Percentiles rank a stretch among this genome's conserved stretches.
phyloP scores from a whole-genome alignment of 1,284 basidiomycete species.

The Ceratobasidium sp. region DNA sequence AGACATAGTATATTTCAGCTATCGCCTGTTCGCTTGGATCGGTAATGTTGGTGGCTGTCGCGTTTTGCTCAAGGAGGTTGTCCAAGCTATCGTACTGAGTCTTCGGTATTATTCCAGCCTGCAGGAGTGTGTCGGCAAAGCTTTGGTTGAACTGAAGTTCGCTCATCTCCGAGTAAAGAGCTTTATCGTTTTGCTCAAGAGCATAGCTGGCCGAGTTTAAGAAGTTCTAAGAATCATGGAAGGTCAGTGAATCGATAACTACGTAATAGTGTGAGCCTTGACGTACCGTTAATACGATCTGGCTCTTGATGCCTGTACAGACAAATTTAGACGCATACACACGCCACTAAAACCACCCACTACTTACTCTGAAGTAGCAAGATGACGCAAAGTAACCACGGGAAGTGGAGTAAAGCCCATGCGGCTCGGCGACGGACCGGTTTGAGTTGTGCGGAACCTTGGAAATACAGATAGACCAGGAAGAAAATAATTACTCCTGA shows the following conservation, averaged over 20 bases:
- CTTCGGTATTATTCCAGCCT: background rate
- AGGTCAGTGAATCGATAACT: background rate
- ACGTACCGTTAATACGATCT: constrained; percentile 9
- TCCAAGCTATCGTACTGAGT: background rate
- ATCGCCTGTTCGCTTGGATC: background rate
- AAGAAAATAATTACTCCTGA: constrained; percentile 14
- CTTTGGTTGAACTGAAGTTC: background rate
- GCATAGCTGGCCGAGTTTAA: background rate
- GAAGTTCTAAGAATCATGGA: background rate
- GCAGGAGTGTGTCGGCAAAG: background rate
- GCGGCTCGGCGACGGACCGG: constrained; percentile 6
- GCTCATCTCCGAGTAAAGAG: background rate
- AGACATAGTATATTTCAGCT: background rate
- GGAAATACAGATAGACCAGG: constrained; percentile 28
- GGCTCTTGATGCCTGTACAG: constrained; percentile 20
- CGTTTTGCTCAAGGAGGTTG: background rate
- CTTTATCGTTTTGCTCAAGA: background rate
- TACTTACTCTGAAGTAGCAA: constrained; percentile 14
- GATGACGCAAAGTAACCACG: constrained; percentile 26
- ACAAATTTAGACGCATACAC: background rate
- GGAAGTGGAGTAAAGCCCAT: constrained; percentile 17
- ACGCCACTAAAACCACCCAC: background rate
- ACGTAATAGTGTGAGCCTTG: too few species aligned
- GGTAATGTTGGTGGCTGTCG: background rate
- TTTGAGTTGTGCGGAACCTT: constrained; percentile 13